Evolutionary conservation across 1,284 basidiomycete genomes (phyloP).

Genomic region (Nidula niveotomentosa): DNA sequence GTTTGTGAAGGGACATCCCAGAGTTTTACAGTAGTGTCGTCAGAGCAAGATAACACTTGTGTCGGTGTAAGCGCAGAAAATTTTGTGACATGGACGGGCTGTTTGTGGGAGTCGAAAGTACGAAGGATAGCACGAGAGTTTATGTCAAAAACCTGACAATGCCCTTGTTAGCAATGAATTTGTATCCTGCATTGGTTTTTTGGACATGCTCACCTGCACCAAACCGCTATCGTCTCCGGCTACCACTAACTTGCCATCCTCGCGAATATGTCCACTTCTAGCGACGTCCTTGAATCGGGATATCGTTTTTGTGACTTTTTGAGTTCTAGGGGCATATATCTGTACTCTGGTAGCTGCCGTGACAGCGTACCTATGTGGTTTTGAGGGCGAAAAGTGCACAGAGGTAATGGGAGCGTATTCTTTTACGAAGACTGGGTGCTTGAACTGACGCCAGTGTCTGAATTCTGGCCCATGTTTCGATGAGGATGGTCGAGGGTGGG

Average conservation of each 20-base stretch:
- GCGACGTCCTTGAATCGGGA: conserved; percentile 97
- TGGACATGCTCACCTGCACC: conserved; percentile 64
- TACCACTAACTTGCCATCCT: conserved; percentile 93
- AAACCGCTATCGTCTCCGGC: conserved; percentile 95
- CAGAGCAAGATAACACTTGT: conserved; percentile 92
- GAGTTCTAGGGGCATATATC: conserved; percentile 94
- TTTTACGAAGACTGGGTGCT: conserved; percentile 88
- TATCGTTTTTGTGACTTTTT: conserved; percentile 95
- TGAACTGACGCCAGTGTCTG: conserved; percentile 80
- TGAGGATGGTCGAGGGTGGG: conserved; percentile 55
- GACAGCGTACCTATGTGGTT: conserved; percentile 93
- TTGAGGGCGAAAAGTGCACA: conserved; percentile 83
- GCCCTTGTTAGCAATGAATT: neutral
- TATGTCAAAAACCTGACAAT: conserved; percentile 85
- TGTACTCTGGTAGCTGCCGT: conserved; percentile 94
- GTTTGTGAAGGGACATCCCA: conserved; percentile 96
- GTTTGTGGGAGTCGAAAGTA: conserved; percentile 90
- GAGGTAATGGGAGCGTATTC: conserved; percentile 94
- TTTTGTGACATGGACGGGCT: conserved; percentile 92
- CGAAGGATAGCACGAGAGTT: conserved; percentile 93
- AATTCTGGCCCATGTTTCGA: conserved; percentile 70
- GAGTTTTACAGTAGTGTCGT: conserved; percentile 91
- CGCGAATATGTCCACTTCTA: conserved; percentile 82
- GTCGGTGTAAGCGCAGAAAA: conserved; percentile 85
- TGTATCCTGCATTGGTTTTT: too few species aligned